phyloP scores from a whole-genome alignment of 2,329 filamentous ascomycete genomes.

The Ophiostoma novo-ulmi region DNA sequence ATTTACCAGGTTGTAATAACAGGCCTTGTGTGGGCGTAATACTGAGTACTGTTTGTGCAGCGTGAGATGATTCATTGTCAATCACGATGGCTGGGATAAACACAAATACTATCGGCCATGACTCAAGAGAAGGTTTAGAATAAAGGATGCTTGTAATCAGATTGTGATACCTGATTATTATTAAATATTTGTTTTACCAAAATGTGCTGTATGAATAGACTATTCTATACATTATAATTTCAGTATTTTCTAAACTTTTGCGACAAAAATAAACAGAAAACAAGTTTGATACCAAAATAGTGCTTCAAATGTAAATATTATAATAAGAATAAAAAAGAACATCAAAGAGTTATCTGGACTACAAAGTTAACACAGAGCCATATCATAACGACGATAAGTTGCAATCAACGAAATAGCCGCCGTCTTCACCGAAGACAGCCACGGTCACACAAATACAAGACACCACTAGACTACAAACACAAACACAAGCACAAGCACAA shows the following conservation, averaged over 20 bases:
- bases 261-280: neutral
- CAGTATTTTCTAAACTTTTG: neutral
- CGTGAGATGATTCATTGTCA: neutral
- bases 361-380: neutral
- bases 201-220: neutral
- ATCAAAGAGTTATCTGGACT: neutral
- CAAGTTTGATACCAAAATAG: neutral
- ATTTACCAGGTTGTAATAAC: neutral
- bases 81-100: neutral
- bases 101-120: neutral
- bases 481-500: neutral
- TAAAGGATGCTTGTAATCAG: neutral
- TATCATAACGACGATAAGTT: neutral
- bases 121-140: neutral
- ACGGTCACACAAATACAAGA: neutral
- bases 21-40: neutral
- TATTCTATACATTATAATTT: neutral
- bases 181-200: neutral
- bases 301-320: too few species aligned
- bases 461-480: neutral
- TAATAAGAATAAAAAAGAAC: too few species aligned
- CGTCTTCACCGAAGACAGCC: neutral
- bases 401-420: neutral
- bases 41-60: neutral
- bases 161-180: neutral